Evolutionary conservation across 2,329 filamentous ascomycete genomes (phyloP).

Genomic region (Ceratocystis cubensis): DNA sequence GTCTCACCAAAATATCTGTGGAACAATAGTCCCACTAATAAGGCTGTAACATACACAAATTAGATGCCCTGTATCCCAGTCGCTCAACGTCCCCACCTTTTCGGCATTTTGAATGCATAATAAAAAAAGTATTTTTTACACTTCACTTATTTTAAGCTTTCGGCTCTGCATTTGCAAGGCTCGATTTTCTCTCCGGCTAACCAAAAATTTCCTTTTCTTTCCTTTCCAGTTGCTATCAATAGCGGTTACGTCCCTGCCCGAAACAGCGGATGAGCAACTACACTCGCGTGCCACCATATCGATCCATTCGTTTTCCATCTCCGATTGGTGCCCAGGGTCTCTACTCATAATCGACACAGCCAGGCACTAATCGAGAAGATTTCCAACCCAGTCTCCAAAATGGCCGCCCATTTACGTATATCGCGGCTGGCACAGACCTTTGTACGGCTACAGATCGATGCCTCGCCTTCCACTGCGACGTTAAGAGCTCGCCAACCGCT

Average conservation of each 20-base stretch:
- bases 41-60: background rate
- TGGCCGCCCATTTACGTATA: conserved; percentile 11
- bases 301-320: no score
- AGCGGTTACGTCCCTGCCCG: no score
- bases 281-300: no score
- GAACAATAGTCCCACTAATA: background rate
- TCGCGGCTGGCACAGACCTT: conserved; percentile 13
- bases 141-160: background rate
- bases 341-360: no score
- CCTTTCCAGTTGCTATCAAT: no score
- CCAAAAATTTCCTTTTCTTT: no score
- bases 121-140: background rate
- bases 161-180: background rate
- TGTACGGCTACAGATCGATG: conserved; percentile 3
- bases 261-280: no score
- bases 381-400: background rate
- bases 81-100: background rate
- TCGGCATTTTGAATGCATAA: background rate
- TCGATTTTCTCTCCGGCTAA: background rate
- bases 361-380: no score
- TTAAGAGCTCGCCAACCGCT: conserved; percentile 2
- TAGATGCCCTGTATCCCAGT: background rate
- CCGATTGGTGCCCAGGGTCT: no score
- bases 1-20: background rate
- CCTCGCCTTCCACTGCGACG: background rate